Evolutionary conservation across 345 rosid genomes (phyloP), one percentile per base, ranked within the genome.

Genomic region (Corchorus olitorius): DNA sequence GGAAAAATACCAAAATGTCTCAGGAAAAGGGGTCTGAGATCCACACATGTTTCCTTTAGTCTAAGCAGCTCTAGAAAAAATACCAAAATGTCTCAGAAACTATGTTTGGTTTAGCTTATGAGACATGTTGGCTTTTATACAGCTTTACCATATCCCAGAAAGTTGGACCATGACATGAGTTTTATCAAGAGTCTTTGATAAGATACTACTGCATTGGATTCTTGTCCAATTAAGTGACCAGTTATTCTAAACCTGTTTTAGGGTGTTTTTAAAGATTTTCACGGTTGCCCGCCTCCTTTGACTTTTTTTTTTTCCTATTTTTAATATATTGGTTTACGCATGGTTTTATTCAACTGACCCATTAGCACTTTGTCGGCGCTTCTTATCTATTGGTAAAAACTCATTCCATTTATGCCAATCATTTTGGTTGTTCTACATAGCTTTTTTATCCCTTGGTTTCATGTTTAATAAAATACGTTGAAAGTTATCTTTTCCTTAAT

Each of bases 371-470:
- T 33, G 17, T 9, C 50, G 8, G 17, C 17, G 46, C 37, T 4
- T 52, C 34, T 68, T 68, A 49, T 68, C 56, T 49, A 27, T 46
- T 49, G 27, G 58, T 48, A 14, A 9, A 55, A 22, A 27, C 17
- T 12, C 19, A 48, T n/a, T 12, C 65, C 8, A 37, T 17, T 20
- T 64, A 65, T 65, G 33, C 33, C 65, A 33, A 66, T 49, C 16
- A 15, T 48, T 15, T 22, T 1, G 52, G 41, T 49, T 49, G 13
- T 68, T 68, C 58, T 27, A 68, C 8, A 39, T 33, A 27, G 20
- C 14, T 34, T 68, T 11, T 33, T 68, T 52, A 14, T 35, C 60
- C 59, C 41, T 69, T 16, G 73, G 55, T 69, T 69, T 69, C 73
- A 16, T 69, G 41, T 50, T 3, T 50, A 34, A 45, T 45, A 45